Evolutionary conservation across 306 rosid genomes (phyloP), one percentile per base, ranked within the genome.

Genomic region (Glycine latifolia): DNA sequence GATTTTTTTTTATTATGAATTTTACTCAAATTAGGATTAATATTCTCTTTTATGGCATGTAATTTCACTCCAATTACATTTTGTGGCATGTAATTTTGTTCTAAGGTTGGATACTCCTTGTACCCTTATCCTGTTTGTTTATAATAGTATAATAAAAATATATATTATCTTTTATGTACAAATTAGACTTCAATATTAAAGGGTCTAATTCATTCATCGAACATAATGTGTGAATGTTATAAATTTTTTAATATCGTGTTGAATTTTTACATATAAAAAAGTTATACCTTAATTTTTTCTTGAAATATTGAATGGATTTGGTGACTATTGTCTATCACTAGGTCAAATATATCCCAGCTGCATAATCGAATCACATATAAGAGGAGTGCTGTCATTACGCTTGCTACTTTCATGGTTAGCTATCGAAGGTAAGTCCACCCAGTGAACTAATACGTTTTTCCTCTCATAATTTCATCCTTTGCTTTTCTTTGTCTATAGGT

Each of bases 301-400:
- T 54, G 39, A 53, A 76, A 56, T 71, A 75, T 71, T 37, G 60
- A 12, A 39, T 63, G 76, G 56, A 70, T 77, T 61, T 69, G 86
- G 84, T 83, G 82, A 78, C 56, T 73, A 1, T 71, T 2, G 66
- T 56, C 73, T 76, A 65, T 81, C 84, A 73, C 46, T 46, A 31
- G 55, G 80, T 73, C 77, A 61, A 67, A 69, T 75, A 59, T 75
- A 17, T n/a, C 60, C 26, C 66, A 87, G 46, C 71, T 73, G 70
- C 67, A 52, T 2, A 71, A 14, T 63, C 43, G 6, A 35, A 56
- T 41, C 73, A 33, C 44, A 72, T 7, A 6, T 17, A 63, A 58
- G 17, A 20, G 55, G 66, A 79, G 48, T 79, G 71, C 49, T 48
- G 52, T 46, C 63, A 76, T 49, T 48, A 61, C 37, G 15, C 14